These are phyloP conservation scores for Fusarium sublunatum DNA, from an alignment of 2,329 filamentous ascomycete genomes.

Conservation along the genomic window DNA sequence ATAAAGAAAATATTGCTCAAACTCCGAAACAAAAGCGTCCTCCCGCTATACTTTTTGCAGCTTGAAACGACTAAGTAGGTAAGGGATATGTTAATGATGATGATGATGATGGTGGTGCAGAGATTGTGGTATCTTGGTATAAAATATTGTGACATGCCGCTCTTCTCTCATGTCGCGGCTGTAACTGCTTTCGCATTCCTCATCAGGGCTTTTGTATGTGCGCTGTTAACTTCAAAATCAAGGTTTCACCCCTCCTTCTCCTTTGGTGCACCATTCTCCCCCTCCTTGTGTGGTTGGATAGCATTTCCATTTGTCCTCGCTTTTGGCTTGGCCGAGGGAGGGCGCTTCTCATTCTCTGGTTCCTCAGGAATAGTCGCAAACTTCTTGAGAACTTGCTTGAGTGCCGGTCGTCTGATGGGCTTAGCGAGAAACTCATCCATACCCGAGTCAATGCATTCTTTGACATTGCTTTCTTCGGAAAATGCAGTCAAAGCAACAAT, in stretches of 20 bases:
- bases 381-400: slow-evolving; percentile 88
- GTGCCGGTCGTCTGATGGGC: slow-evolving; percentile 81
- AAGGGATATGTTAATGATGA: slow-evolving; percentile 7
- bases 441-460: slow-evolving; percentile 86
- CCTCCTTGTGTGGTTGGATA: slow-evolving; percentile 22
- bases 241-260: slow-evolving; percentile 35
- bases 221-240: background rate
- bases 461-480: slow-evolving; percentile 88
- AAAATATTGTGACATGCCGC: background rate
- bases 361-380: slow-evolving; percentile 86
- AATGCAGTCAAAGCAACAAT: slow-evolving; percentile 94
- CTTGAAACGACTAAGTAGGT: slow-evolving; percentile 11
- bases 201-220: background rate
- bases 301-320: slow-evolving; percentile 33
- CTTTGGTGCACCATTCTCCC: slow-evolving; percentile 27
- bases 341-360: slow-evolving; percentile 44
- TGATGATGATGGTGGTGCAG: background rate
- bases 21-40: slow-evolving; percentile 31
- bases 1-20: slow-evolving; percentile 24
- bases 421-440: slow-evolving; percentile 91
- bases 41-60: slow-evolving; percentile 38
- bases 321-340: slow-evolving; percentile 31
- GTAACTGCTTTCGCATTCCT: slow-evolving; percentile 1
- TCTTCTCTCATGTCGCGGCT: slow-evolving; percentile 7
- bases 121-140: slow-evolving; percentile 1